phyloP scores from a whole-genome alignment of 371 early-diverging fungal species.

The Syncephalastrum monosporum region DNA sequence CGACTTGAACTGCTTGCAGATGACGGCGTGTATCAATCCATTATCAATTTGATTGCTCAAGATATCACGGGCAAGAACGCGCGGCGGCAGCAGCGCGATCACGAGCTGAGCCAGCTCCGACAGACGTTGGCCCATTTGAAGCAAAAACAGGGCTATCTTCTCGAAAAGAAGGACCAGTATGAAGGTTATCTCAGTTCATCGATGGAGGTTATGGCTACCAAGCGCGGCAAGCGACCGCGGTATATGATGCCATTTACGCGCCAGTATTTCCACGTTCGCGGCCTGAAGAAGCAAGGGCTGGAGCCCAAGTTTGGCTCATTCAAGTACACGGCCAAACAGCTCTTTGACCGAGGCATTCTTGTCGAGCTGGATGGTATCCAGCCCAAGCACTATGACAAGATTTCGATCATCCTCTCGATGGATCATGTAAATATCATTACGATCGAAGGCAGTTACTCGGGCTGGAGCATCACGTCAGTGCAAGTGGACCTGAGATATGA shows the following conservation, averaged over 20 bases:
- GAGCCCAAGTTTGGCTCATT: conserved; percentile 97
- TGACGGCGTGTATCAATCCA: conserved; percentile 73
- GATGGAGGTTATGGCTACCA: conserved; percentile 81
- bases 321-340: conserved; percentile 93
- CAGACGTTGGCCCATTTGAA: conserved; percentile 80
- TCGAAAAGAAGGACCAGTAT: conserved; percentile 84
- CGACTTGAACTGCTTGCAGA: conserved; percentile 39
- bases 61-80: conserved; percentile 93
- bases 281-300: conserved; percentile 79
- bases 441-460: conserved; percentile 80
- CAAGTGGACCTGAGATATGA: conserved; percentile 87
- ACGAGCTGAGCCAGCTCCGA: conserved; percentile 72
- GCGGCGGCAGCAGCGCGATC: conserved; percentile 73
- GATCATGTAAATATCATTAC: conserved; percentile 89
- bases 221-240: conserved; percentile 77
- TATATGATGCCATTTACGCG: conserved; percentile 81
- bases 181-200: conserved; percentile 88
- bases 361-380: conserved; percentile 77
- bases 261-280: conserved; percentile 91
- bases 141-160: conserved; percentile 79
- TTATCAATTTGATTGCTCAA: conserved; percentile 88
- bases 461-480: conserved; percentile 74
- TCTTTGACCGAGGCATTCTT: conserved; percentile 92
- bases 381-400: conserved; percentile 85
- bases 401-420: conserved; percentile 88